A percentile compares a stretch with the other conserved stretches of the same genome.
Conservation (phyloP, 495 filamentous ascomycete genomes). For the Hypoxylon perforatum region DNA sequence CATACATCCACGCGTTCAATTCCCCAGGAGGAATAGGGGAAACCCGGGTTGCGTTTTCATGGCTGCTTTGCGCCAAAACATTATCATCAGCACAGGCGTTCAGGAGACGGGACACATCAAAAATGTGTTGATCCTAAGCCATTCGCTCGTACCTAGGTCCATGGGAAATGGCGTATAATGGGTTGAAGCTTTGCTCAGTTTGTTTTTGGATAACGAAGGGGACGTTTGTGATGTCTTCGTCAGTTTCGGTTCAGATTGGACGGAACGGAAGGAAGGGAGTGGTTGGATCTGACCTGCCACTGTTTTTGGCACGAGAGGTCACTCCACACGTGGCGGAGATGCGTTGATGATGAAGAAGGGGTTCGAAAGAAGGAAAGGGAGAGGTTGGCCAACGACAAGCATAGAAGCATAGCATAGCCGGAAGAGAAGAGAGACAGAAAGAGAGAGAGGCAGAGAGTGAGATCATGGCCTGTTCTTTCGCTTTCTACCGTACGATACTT, state of each 20-base stretch:
- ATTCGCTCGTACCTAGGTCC: slow-evolving; percentile 33
- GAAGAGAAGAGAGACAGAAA: background rate
- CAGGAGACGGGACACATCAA: slow-evolving; percentile 17
- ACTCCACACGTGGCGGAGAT: background rate
- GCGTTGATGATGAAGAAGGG: slow-evolving; percentile 11
- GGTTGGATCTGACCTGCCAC: background rate
- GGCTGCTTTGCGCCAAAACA: slow-evolving; percentile 8
- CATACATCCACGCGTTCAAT: background rate
- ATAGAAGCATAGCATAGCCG: slow-evolving; percentile 18
- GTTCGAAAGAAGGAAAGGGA: background rate
- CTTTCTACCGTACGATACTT: slow-evolving; percentile 34
- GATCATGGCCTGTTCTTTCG: slow-evolving; percentile 11
- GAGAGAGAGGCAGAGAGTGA: background rate
- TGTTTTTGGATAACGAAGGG: slow-evolving; percentile 29
- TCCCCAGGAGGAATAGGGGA: background rate
- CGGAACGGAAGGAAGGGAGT: background rate
- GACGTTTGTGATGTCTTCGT: slow-evolving; percentile 5
- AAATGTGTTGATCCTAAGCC: slow-evolving; percentile 30
- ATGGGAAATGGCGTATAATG: slow-evolving; percentile 28
- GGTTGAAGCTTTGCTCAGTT: slow-evolving; percentile 10
- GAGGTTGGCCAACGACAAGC: slow-evolving; percentile 12
- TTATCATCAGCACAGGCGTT: slow-evolving; percentile 40
- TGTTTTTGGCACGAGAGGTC: background rate
- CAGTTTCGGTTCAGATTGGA: background rate
- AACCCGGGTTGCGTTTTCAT: slow-evolving; percentile 4